These are phyloP conservation scores for Penicillium nucicola DNA, from an alignment of 495 filamentous ascomycete genomes.

Conservation along the genomic window DNA sequence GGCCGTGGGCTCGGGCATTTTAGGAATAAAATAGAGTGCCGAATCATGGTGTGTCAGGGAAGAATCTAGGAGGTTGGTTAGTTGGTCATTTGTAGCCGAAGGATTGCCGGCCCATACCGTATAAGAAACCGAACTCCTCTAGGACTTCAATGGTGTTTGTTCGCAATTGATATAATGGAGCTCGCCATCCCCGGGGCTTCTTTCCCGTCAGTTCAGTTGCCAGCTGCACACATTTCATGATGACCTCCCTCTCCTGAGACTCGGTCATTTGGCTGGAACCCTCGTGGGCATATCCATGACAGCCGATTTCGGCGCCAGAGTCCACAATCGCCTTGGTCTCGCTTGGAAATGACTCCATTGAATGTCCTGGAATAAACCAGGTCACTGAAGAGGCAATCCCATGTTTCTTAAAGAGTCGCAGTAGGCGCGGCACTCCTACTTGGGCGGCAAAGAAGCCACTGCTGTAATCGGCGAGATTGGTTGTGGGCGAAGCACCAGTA, in stretches of 20 bases:
- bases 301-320: slow-evolving; percentile 55
- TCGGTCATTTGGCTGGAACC: slow-evolving; percentile 53
- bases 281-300: slow-evolving; percentile 63
- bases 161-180: slow-evolving; percentile 56
- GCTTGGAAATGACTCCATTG: slow-evolving; percentile 57
- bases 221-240: slow-evolving; percentile 51
- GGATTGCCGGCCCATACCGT: slow-evolving; percentile 28
- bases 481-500: slow-evolving; percentile 27
- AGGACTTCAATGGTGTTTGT: slow-evolving; percentile 53
- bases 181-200: slow-evolving; percentile 54
- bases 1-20: slow-evolving; percentile 41
- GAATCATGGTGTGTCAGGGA: slow-evolving; percentile 55
- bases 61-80: slow-evolving; percentile 32
- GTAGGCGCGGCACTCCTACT: slow-evolving; percentile 57
- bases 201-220: slow-evolving; percentile 48
- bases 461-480: slow-evolving; percentile 56
- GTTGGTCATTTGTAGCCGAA: neutral
- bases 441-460: slow-evolving; percentile 57
- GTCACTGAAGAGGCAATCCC: slow-evolving; percentile 50
- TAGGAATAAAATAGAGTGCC: slow-evolving; percentile 50
- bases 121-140: slow-evolving; percentile 54
- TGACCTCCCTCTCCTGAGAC: slow-evolving; percentile 56
- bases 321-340: slow-evolving; percentile 52
- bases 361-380: slow-evolving; percentile 65
- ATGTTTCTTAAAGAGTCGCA: slow-evolving; percentile 56